A percentile compares a stretch with the other conserved stretches of the same genome.
These are phyloP conservation scores for Chlamydomonas sp. DNA, from an alignment of 139 green algal genomes.

Conservation along the genomic window DNA sequence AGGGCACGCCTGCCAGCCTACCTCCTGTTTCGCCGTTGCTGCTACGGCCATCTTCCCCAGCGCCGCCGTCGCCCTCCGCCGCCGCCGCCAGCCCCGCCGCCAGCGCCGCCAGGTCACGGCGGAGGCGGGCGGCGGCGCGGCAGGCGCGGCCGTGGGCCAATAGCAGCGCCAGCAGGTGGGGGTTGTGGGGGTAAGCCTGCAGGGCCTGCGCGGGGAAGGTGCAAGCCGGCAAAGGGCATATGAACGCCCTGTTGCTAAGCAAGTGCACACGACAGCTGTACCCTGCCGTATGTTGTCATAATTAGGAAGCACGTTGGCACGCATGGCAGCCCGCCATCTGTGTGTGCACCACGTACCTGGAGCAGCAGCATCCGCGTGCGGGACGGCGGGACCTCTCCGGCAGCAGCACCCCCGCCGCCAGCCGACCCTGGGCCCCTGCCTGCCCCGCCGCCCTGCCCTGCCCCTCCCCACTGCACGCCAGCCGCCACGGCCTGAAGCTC, in stretches of 20 bases:
- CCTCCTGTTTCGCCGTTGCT: background rate
- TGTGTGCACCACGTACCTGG: background rate
- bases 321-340: too few relatives aligned
- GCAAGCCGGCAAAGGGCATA: background rate
- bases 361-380: slow-evolving; percentile 5
- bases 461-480: background rate
- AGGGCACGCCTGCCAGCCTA: background rate
- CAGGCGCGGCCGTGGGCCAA: slow-evolving; percentile 9
- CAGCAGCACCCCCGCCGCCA: slow-evolving; percentile 9
- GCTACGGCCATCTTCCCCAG: slow-evolving; percentile 2
- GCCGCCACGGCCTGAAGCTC: slow-evolving; percentile 37
- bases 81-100: background rate
- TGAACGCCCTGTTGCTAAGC: background rate
- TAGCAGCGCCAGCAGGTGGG: slow-evolving; percentile 48
- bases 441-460: background rate
- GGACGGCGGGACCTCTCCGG: slow-evolving; percentile 1
- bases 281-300: too few relatives aligned
- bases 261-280: too few relatives aligned
- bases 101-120: slow-evolving; percentile 53
- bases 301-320: too few relatives aligned
- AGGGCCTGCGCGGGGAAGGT: slow-evolving; percentile 28
- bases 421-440: background rate
- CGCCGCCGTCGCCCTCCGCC: slow-evolving; percentile 4
- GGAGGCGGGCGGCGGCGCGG: slow-evolving; percentile 39
- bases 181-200: slow-evolving; percentile 57